Evolutionary conservation across 768 basidiomycete genomes (phyloP), one percentile per base, ranked within the genome.

Genomic region (Mycena albidolilacea): DNA sequence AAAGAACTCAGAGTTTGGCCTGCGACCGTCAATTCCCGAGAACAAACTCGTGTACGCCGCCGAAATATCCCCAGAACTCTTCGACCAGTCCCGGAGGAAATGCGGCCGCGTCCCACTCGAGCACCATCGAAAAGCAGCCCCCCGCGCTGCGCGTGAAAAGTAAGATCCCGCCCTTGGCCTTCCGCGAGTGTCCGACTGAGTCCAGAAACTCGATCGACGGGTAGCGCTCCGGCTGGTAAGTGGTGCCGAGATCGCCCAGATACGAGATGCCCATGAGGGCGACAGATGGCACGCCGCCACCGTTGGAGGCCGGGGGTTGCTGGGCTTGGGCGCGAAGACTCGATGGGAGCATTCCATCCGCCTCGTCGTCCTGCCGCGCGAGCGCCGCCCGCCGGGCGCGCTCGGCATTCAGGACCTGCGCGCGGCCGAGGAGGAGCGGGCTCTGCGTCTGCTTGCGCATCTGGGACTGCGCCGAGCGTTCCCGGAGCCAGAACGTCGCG

Each of bases 401-500:
- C 50, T 75, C 65, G 14, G 62, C 39, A 30, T 67, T 75, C 39
- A 76, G 52, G 21, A 76, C 60, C 50, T 69, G 73, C 15, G 78
- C 72, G 5, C 78, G 74, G n/a, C 60, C 48, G 23, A 75, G 52
- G 5, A 78, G 70, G 39, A 77, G 66, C 19, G 69, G 69, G 46
- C 76, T 77, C 38, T 69, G 67, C 7, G 70, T 74, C 44, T 71
- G 70, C 58, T 54, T 63, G 0, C 67, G 46, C 66, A 75, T 78
- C 62, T 78, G 78, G 7, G 58, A 41, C 46, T 75, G 71, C n/a
- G 61, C 76, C 15, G 66, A 59, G 37, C 70, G 67, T 1, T 72
- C 74, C 14, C 78, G 78, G 52, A 76, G 63, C 78, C 78, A 78
- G 61, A 78, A 77, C 46, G 64, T 67, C 9, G 64, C 50, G 52